Conservation (phyloP, 2,329 filamentous ascomycete genomes). For the Hansfordia pulvinata region DNA sequence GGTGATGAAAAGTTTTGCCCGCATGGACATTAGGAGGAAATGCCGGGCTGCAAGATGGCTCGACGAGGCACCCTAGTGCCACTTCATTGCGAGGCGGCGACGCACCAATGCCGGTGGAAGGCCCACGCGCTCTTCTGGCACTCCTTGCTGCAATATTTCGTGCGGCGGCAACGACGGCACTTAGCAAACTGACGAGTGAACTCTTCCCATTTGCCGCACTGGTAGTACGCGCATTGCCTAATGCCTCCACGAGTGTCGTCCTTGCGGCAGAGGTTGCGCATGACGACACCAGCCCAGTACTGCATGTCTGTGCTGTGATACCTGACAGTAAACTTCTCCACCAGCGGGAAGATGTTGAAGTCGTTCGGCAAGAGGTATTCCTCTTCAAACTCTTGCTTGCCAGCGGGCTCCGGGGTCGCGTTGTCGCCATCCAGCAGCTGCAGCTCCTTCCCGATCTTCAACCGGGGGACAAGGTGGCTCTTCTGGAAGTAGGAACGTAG, state of each 20-base stretch:
- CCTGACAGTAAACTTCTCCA: constrained; percentile 95
- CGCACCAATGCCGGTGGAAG: constrained; percentile 96
- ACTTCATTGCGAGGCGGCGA: constrained; percentile 48
- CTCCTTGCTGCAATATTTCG: constrained; percentile 99
- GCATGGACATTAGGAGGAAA: constrained; percentile 16
- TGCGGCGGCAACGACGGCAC: constrained; percentile 86
- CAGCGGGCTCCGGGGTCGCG: constrained; percentile 21
- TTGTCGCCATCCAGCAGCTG: constrained; percentile 63
- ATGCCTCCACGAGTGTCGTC: constrained; percentile 92
- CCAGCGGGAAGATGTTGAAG: constrained; percentile 95
- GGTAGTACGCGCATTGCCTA: constrained; percentile 92
- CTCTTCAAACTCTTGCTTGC: constrained; percentile 53
- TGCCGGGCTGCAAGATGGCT: constrained; percentile 6
- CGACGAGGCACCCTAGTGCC: constrained; percentile 4
- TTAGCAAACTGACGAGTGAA: constrained; percentile 95
- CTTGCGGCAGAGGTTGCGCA: constrained; percentile 96
- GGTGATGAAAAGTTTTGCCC: constrained; percentile 21
- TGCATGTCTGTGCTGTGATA: constrained; percentile 97
- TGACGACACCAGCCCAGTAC: constrained; percentile 98
- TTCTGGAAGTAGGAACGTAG: constrained; percentile 89
- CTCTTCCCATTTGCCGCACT: constrained; percentile 97
- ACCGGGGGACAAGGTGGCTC: constrained; percentile 81
- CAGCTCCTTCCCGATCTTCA: constrained; percentile 81
- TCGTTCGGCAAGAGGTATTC: constrained; percentile 89
- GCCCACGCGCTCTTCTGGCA: constrained; percentile 99